These are phyloP conservation scores for Boletus subcaerulescens DNA, from an alignment of 768 basidiomycete species.

Conservation along the genomic window DNA sequence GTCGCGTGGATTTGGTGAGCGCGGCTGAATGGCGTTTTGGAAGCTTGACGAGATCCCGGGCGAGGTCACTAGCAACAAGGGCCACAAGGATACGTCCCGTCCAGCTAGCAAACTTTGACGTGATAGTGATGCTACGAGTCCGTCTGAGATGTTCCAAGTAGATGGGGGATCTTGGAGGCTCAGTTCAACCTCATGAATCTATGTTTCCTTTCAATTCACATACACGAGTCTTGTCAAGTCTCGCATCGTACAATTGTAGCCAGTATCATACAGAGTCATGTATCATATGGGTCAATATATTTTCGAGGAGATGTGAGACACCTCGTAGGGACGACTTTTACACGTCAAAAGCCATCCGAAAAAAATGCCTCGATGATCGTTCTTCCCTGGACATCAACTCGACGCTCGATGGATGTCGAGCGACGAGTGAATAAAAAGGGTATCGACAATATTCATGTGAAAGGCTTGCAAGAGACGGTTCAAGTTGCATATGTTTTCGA, in stretches of 20 bases:
- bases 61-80: constrained; percentile 59
- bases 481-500: neutral
- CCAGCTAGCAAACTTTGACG: neutral
- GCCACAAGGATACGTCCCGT: constrained; percentile 40
- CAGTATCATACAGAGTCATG: constrained; percentile 7
- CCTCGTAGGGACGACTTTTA: constrained; percentile 59
- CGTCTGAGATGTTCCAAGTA: too few species aligned
- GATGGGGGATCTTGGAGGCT: too few species aligned
- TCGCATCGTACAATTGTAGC: neutral
- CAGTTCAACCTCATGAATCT: too few species aligned
- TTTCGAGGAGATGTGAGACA: constrained; percentile 50
- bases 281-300: constrained; percentile 1
- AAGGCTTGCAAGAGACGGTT: too few species aligned
- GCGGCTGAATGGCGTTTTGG: neutral
- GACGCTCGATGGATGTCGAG: constrained; percentile 43
- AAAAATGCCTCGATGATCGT: constrained; percentile 42
- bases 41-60: constrained; percentile 64
- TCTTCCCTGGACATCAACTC: constrained; percentile 54
- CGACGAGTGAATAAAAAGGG: constrained; percentile 47
- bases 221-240: neutral
- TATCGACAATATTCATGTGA: neutral
- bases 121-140: too few species aligned
- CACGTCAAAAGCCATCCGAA: constrained; percentile 47
- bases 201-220: neutral
- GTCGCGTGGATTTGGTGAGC: neutral